Base-by-base conservation (phyloP, 2,329 filamentous ascomycete species). In the Whalleya microplaca region DNA sequence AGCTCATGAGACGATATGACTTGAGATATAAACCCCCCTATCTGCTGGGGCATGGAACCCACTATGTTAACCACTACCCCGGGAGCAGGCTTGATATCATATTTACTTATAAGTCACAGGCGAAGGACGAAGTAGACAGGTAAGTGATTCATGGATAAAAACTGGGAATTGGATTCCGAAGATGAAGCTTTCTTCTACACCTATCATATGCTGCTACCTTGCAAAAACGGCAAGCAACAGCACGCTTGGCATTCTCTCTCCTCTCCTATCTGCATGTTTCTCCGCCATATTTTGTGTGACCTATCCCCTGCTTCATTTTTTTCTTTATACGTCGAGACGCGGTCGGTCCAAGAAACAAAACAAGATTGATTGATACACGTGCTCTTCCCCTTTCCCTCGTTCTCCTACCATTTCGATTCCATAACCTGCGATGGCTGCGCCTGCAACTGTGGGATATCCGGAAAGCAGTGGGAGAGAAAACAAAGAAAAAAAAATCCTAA, bases 401-500 rank as follows among this genome's bases (percentile, higher is more conserved):
- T 12, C 32, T 37, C 32, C 32, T 37, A 37, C 32, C 32, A 37
- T 37, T 37, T 37, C 14, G 32, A 37, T 40, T 21, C 44, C 41
- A n/a, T 32, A 21, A 43, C 19, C 27, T 42, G 40, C 45, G 29
- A 46, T 14, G 21, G 48, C 21, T 16, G 40, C 42, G 21, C 41
- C 21, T 37, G 29, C 40, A 45, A 27, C 23, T 42, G 32, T 45
- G 47, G 55, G 52, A 61, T 62, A 59, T 61, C 60, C 55, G 55
- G 40, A 56, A 46, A 54, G 51, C 21, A 59, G 44, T 7, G 16
- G 45, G 20, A 53, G 9, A 27, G 23, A 5, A 21, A n/a, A n/a
- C n/a, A n/a, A n/a, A 16, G 41, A 47, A 37, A 40, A 21, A 56
- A 59, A 48, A 59, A 61, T 66, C 58, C 58, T 59, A 63, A 53